Percentiles rank a stretch among this genome's conserved stretches.
phyloP scores from a whole-genome alignment of 148 eudicot species.

The Chenopodium berlandieri region DNA sequence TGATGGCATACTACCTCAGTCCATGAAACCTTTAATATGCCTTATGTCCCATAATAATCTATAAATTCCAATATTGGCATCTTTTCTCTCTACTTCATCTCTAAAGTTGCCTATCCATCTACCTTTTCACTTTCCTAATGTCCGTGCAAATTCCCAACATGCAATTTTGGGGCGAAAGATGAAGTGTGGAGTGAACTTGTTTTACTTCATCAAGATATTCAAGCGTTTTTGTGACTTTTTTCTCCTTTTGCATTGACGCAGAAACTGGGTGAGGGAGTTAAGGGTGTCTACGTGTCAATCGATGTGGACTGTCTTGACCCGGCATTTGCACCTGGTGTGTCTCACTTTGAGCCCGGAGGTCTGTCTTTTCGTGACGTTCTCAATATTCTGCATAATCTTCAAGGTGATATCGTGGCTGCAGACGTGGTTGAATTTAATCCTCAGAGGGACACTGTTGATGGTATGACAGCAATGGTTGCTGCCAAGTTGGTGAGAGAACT shows the following conservation, averaged over 20 bases:
- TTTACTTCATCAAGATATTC: neutral
- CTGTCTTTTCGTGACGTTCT: conserved; percentile 88
- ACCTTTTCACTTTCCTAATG: neutral
- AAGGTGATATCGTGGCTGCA: conserved; percentile 82
- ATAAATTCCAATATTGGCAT: neutral
- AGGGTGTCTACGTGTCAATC: conserved; percentile 85
- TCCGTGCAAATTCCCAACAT: neutral
- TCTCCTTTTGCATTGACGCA: conserved; percentile 22
- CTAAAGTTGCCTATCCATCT: neutral
- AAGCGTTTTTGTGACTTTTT: neutral
- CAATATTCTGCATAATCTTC: conserved; percentile 89
- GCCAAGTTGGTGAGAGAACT: conserved; percentile 91
- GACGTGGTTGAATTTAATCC: conserved; percentile 98
- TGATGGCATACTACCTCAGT: neutral
- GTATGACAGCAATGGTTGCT: conserved; percentile 99
- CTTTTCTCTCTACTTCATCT: too few species aligned
- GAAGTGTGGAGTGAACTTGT: too few species aligned
- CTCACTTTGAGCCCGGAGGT: conserved; percentile 96
- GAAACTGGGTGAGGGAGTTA: conserved; percentile 96
- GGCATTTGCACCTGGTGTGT: conserved; percentile 95
- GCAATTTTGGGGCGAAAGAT: too few species aligned
- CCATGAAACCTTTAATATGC: neutral
- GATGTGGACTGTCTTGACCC: conserved; percentile 94
- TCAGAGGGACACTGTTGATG: conserved; percentile 94
- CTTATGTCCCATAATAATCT: neutral